Evolutionary conservation across 495 filamentous ascomycete species (phyloP), one percentile per base, ranked within the genome.

Genomic region (Penicillium maclennaniae): DNA sequence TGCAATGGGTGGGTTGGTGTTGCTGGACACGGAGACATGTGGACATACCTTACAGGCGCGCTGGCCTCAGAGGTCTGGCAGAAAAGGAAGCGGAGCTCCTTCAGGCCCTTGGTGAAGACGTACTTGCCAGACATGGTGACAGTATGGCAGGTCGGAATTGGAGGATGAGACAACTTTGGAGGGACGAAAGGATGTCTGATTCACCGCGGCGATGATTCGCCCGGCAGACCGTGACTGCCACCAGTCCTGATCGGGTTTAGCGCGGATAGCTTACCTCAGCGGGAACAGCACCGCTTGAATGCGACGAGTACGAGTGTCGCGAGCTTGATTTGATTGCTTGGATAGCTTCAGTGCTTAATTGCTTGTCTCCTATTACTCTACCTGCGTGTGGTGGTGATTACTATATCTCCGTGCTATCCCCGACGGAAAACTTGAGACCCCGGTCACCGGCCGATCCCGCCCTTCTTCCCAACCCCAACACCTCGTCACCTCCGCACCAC

Each of bases 31-130:
- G 39, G 49, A 16, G 19, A 20, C 37, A 49, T 47, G 19, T 39
- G 25, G 45, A 58, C 69, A 43, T 72, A 95, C 95, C 95, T 83
- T 52, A 87, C 85, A 51, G 86, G 85, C 58, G 87, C 86, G 75
- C 92, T 96, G 63, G 87, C 83, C 68, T 96, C 89, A 38, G 84
- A 87, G 34, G 87, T 88, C 73, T 97, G 93, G 76, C 95, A 97
- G 76, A 97, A 91, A 55, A 92, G 79, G 76, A 98, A 98, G 58
- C 93, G 90, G 67, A 98, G 80, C 79, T 98, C 93, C 81, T 92
- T 97, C 65, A 98, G 76, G 52, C 79, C 70, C 67, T 88, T 88
- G 52, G 85, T 81, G 71, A 97, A 98, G 60, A 83, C 88, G 71
- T 96, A 97, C 79, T 93, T 95, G 70, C 80, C 75, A 49, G 93